Evolutionary conservation across 2,329 filamentous ascomycete species (phyloP).

Genomic region (Furcasterigmium furcatum): DNA sequence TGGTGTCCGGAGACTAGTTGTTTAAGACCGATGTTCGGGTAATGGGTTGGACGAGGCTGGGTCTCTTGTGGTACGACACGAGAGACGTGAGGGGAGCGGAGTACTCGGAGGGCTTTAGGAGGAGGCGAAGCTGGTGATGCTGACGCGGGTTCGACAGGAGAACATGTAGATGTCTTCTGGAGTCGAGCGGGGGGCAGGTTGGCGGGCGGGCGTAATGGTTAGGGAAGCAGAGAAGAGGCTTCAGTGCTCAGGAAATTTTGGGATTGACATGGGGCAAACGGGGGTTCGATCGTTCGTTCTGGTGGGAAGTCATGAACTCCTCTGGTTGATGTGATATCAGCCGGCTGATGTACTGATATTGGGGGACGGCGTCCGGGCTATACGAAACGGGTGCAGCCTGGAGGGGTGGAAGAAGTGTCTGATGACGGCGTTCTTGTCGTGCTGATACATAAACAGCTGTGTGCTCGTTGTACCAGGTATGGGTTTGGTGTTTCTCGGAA

Average conservation of each 20-base stretch:
- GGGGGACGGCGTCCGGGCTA: constrained; percentile 87
- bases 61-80: neutral
- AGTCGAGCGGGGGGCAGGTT: constrained; percentile 2
- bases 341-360: constrained; percentile 82
- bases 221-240: constrained; percentile 32
- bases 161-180: constrained; percentile 9
- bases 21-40: neutral
- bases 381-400: constrained; percentile 97
- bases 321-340: constrained; percentile 55
- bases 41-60: constrained; percentile 6
- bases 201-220: neutral
- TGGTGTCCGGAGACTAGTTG: constrained; percentile 12
- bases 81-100: constrained; percentile 5
- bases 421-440: constrained; percentile 85
- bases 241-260: constrained; percentile 53
- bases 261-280: constrained; percentile 54
- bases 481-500: constrained; percentile 6
- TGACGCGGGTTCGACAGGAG: constrained; percentile 6
- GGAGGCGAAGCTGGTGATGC: constrained; percentile 19
- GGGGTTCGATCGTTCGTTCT: constrained; percentile 41
- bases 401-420: constrained; percentile 81
- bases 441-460: constrained; percentile 94
- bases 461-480: constrained; percentile 9
- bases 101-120: constrained; percentile 11
- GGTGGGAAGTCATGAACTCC: constrained; percentile 57